These are phyloP conservation scores for Diaporthe ilicicola DNA, from an alignment of 2,329 filamentous ascomycete species.

Conservation along the genomic window DNA sequence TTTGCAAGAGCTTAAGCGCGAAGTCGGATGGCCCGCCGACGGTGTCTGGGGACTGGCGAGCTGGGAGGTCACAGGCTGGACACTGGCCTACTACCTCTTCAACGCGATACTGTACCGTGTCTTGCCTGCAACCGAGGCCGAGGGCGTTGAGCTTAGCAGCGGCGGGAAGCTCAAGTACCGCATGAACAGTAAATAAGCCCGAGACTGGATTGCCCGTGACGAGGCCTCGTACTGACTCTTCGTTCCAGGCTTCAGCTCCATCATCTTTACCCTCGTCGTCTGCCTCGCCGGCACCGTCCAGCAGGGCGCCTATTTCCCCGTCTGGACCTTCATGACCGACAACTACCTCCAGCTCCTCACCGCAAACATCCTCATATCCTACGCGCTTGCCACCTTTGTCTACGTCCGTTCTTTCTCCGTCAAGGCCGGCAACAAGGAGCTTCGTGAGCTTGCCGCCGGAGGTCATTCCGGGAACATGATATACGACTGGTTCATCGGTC, in stretches of 20 bases:
- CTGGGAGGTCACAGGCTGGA: conserved; percentile 73
- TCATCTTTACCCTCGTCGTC: conserved; percentile 74
- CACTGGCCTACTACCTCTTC: conserved; percentile 80
- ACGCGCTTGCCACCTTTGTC: conserved; percentile 76
- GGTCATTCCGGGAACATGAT: conserved; percentile 85
- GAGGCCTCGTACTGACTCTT: background rate
- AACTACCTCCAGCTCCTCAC: conserved; percentile 90
- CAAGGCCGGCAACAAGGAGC: conserved; percentile 74
- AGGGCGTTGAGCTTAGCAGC: conserved; percentile 74
- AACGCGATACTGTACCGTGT: conserved; percentile 78
- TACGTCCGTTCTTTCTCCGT: conserved; percentile 86
- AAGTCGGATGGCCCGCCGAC: conserved; percentile 81
- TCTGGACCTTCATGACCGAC: conserved; percentile 94
- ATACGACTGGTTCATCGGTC: conserved; percentile 97
- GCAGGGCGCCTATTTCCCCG: conserved; percentile 81
- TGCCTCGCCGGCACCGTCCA: conserved; percentile 77
- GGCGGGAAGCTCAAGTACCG: conserved; percentile 84
- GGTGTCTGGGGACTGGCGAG: conserved; percentile 77
- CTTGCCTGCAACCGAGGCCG: conserved; percentile 75
- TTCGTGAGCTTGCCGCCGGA: conserved; percentile 82
- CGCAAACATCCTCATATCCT: conserved; percentile 81
- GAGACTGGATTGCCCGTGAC: background rate
- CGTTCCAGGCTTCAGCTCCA: conserved; percentile 75
- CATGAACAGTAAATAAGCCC: conserved; percentile 69
- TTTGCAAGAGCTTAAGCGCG: conserved; percentile 76